Evolutionary conservation across 805 yeast genomes (phyloP), one percentile per base, ranked within the genome.

Genomic region (Metschnikowia gelsemii): DNA sequence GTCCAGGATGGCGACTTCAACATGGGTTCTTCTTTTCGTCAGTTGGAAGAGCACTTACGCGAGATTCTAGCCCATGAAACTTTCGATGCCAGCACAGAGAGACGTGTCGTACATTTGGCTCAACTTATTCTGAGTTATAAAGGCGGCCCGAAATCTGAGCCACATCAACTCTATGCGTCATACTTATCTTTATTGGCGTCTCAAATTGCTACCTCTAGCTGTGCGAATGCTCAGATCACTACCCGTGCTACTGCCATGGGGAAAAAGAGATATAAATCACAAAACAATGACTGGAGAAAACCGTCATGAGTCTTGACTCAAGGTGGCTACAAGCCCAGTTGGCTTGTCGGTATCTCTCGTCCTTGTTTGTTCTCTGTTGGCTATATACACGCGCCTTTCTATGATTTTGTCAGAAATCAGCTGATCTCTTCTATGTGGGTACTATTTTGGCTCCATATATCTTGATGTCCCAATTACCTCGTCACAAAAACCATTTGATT

Each of bases 141-240:
- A 16, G 52, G 46, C 16, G 14, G 14, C 5, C 22, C 30, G 2
- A n/a, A 29, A 2, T 18, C 39, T 6, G 51, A 48, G 3, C 42
- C 44, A 6, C 22, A 46, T 27, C 47, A 57, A 35, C 47, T 63
- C 18, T 49, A 56, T 22, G 34, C 64, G 1, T 47, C 62, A 2
- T 64, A 63, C 16, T 44, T 69, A 27, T 50, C 64, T 13, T 47
- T 68, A 18, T 35, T 69, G 7, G 59, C 68, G 1, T 52, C 62
- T 14, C 65, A 69, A 42, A 39, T 64, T 16, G 45, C 57, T 1
- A 51, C 57, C 1, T 32, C 46, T 3, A 37, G 31, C 12, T 33
- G 46, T 12, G 50, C 51, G 11, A 39, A 46, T 13, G 33, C 43
- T 11, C 52, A 43, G 32, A 26, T 41, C 18, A 26, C 17, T n/a